phyloP scores from a whole-genome alignment of 257 asterid genomes.

The Solanum stenotomum region DNA sequence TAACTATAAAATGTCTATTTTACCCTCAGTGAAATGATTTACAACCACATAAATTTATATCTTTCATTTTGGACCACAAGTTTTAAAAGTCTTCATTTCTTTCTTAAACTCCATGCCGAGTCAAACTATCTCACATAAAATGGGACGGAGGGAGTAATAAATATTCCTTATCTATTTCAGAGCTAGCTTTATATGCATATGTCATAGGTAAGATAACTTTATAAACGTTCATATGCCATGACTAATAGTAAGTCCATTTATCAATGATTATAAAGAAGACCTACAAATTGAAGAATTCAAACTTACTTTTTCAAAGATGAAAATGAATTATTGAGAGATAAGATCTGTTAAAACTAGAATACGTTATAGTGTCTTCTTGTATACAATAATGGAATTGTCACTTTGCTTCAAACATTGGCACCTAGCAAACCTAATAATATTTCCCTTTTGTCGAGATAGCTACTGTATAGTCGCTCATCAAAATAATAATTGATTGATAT shows the following conservation, averaged over 20 bases:
- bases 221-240: neutral
- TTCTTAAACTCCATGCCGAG: too few relatives aligned
- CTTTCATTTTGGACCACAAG: too few relatives aligned
- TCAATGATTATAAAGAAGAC: neutral
- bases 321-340: neutral
- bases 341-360: neutral
- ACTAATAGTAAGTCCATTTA: neutral
- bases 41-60: too few relatives aligned
- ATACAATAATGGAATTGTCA: neutral
- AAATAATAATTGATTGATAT: neutral
- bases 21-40: too few relatives aligned
- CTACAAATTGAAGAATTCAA: neutral
- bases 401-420: neutral
- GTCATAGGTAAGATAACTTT: neutral
- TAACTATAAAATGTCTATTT: too few relatives aligned
- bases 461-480: neutral
- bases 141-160: neutral
- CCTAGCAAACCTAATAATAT: neutral
- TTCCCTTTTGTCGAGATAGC: neutral
- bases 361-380: neutral
- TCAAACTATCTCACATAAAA: too few relatives aligned
- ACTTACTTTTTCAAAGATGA: neutral
- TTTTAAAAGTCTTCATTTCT: too few relatives aligned
- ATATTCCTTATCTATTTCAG: neutral
- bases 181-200: neutral